Conservation (phyloP, 768 basidiomycete genomes). For the Coprinopsis sp. region DNA sequence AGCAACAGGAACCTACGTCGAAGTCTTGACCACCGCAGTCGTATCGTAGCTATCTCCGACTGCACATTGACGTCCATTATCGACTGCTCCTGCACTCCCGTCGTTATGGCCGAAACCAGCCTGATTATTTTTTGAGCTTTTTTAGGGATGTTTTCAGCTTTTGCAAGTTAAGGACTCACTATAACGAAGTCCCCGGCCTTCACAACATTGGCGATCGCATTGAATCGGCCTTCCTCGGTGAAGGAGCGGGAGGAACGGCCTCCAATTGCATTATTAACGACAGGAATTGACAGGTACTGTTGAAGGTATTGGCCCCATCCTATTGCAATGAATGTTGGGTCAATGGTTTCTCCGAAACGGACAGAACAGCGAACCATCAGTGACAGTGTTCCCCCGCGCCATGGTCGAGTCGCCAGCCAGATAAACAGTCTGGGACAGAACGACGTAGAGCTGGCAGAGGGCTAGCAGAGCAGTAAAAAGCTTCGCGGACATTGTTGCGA, state of each 20-base stretch:
- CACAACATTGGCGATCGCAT: constrained; percentile 34
- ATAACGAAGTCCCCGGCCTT: constrained; percentile 39
- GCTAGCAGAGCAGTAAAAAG: constrained; percentile 1
- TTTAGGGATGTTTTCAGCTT: too few species aligned
- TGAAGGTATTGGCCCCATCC: constrained; percentile 44
- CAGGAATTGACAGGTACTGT: constrained; percentile 37
- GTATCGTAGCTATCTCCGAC: constrained; percentile 35
- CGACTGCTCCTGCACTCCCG: constrained; percentile 30
- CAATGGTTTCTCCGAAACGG: background rate
- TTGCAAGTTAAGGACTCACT: too few species aligned
- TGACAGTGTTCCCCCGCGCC: constrained; percentile 29
- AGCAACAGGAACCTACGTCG: constrained; percentile 24
- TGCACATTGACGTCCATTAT: constrained; percentile 40
- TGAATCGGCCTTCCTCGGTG: constrained; percentile 44
- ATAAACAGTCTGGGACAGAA: constrained; percentile 38
- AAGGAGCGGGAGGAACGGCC: constrained; percentile 44
- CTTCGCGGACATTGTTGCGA: background rate
- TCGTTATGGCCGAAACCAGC: constrained; percentile 50
- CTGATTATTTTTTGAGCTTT: too few species aligned
- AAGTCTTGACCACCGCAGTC: constrained; percentile 30
- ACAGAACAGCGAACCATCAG: constrained; percentile 26
- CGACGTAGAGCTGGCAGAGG: too few species aligned
- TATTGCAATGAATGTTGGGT: constrained; percentile 16
- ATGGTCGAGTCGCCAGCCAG: constrained; percentile 43
- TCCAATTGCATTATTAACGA: constrained; percentile 43